Evolutionary conservation across 257 asterid genomes (phyloP).

Genomic region (Nicotiana sylvestris): DNA sequence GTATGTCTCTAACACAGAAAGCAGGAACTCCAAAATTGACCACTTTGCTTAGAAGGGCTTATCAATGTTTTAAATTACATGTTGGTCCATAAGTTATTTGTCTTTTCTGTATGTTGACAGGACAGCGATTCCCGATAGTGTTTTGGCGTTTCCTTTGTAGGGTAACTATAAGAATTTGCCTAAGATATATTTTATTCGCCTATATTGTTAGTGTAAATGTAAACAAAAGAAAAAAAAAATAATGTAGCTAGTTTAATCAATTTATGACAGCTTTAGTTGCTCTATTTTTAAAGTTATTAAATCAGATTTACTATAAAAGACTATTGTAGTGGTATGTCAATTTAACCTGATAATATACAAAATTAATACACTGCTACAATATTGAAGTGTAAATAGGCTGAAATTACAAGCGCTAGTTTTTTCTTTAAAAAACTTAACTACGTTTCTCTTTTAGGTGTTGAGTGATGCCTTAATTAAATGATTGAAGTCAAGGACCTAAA

Average conservation of each 20-base stretch:
- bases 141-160: constrained; percentile 9
- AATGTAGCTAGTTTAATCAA: no score
- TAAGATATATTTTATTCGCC: no score
- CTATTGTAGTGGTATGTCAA: no score
- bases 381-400: no score
- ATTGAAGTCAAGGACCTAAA: background rate
- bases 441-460: background rate
- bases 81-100: background rate
- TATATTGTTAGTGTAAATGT: no score
- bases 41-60: constrained; percentile 7
- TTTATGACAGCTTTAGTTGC: no score
- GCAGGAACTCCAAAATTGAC: background rate
- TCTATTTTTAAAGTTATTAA: no score
- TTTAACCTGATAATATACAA: no score
- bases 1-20: background rate
- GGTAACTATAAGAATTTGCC: no score
- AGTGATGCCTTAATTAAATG: background rate
- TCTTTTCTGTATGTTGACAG: constrained; percentile 5
- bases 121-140: background rate
- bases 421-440: background rate
- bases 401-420: background rate
- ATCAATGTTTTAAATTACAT: background rate
- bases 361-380: no score
- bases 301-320: no score
- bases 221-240: no score